Evolutionary conservation across 305 asterid species (phyloP).

Genomic region (Stenogyne calaminthoides): DNA sequence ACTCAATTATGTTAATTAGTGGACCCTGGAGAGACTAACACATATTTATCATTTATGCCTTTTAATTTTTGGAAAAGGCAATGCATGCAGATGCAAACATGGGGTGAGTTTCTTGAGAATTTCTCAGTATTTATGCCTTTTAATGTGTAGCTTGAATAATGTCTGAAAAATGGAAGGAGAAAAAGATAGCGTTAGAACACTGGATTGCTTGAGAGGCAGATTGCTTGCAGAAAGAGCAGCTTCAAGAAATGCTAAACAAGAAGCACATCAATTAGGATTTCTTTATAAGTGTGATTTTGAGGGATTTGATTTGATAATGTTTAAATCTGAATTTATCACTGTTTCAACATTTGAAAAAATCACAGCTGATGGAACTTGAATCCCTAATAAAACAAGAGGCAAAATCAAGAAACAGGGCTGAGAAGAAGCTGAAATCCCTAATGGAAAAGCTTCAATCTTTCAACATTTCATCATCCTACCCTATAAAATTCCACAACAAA

Average conservation of each 20-base stretch:
- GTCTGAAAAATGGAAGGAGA: conserved; percentile 36
- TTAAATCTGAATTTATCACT: not conserved
- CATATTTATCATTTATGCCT: no score
- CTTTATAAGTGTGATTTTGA: not conserved
- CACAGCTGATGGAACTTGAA: conserved; percentile 70
- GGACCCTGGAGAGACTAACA: no score
- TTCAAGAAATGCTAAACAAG: conserved; percentile 66
- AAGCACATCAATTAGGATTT: conserved; percentile 44
- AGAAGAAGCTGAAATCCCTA: conserved; percentile 59
- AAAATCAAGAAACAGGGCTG: conserved; percentile 75
- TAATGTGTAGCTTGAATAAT: not conserved
- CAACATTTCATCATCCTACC: no score
- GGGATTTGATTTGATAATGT: not conserved
- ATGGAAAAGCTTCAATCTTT: conserved; percentile 64
- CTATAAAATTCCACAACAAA: no score
- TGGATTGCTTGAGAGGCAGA: conserved; percentile 79
- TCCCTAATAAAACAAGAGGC: conserved; percentile 55
- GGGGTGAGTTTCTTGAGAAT: conserved; percentile 26
- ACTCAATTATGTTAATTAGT: no score
- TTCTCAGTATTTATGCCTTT: not conserved
- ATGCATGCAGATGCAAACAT: conserved; percentile 33
- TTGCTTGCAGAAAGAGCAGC: conserved; percentile 76
- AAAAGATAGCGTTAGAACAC: conserved; percentile 59
- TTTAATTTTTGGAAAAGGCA: conserved; percentile 37
- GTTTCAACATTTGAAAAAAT: not conserved